phyloP scores from a whole-genome alignment of 2,329 filamentous ascomycete species.

The Pseudopyrenochaeta lycopersici region DNA sequence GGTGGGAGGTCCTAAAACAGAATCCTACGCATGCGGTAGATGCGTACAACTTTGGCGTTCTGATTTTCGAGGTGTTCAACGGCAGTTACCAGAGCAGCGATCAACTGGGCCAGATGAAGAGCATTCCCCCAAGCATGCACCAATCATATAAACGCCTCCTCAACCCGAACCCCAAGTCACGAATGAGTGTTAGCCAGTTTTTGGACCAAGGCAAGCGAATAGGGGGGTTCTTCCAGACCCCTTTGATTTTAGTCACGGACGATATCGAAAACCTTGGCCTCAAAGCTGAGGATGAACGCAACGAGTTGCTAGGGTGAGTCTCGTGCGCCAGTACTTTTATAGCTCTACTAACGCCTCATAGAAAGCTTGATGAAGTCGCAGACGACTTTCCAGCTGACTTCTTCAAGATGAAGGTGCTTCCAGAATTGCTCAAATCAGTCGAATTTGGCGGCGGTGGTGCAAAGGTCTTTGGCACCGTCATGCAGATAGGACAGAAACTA shows the following conservation, averaged over 20 bases:
- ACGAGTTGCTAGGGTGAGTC: slow-evolving; percentile 76
- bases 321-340: neutral
- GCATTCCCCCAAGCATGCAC: slow-evolving; percentile 87
- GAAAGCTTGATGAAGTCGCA: slow-evolving; percentile 82
- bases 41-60: slow-evolving; percentile 82
- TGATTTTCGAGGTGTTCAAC: slow-evolving; percentile 93
- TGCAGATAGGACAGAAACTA: slow-evolving; percentile 90
- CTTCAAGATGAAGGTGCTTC: slow-evolving; percentile 95
- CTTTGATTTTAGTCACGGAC: slow-evolving; percentile 89
- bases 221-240: slow-evolving; percentile 91
- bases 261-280: slow-evolving; percentile 92
- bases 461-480: slow-evolving; percentile 85
- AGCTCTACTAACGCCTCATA: slow-evolving; percentile 33
- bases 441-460: slow-evolving; percentile 96
- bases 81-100: slow-evolving; percentile 79
- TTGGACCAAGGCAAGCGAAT: slow-evolving; percentile 85
- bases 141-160: slow-evolving; percentile 89
- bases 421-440: slow-evolving; percentile 96
- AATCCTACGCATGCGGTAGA: slow-evolving; percentile 84
- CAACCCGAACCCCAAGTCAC: slow-evolving; percentile 87
- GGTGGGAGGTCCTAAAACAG: slow-evolving; percentile 92
- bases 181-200: slow-evolving; percentile 84
- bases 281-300: slow-evolving; percentile 83
- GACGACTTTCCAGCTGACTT: slow-evolving; percentile 98
- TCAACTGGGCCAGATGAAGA: slow-evolving; percentile 85